Base-by-base conservation (phyloP, 148 eudicot genomes). In the Diospyros lotus region DNA sequence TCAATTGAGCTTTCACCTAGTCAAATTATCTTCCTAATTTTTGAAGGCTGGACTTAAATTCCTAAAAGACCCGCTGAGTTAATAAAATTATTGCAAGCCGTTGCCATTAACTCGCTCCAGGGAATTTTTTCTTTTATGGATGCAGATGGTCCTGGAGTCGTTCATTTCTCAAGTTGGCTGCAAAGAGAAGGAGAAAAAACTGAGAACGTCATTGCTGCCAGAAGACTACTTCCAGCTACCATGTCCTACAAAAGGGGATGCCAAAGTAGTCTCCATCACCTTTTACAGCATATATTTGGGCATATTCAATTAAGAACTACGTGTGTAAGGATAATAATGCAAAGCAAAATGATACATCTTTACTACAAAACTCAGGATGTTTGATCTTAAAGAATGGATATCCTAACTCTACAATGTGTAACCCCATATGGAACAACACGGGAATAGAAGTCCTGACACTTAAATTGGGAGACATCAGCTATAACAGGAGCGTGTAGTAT, bases 401-500 rank as follows among this genome's bases (percentile, higher is more conserved):
- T 9, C 44, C 7, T 45, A 44, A 14, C n/a, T 15, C 7, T 48
- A 15, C 45, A 65, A 65, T 43, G 28, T 6, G 8, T 41, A 15
- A 44, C 39, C 6, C 51, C 51, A 65, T 15, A 2, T 10, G 56
- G 42, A 10, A 48, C 55, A 15, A 17, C 5, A 50, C 4, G 28
- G 28, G 28, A 28, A 28, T 1, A 68, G 5, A 11, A 68, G 44
- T 58, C 43, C 43, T 50, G 72, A 11, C 28, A 40, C 10, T 2
- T 40, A 71, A 39, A 71, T 71, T 56, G 11, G 15, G 73, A 71
- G 39, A 51, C 14, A 71, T 15, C 11, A 56, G 10, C 45, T 53
- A 70, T 66, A 66, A 78, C 61, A 52, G 39, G 42, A 75, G 53
- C 44, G 50, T 58, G 51, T 38, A 9, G 45, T 10, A 44, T 10